A percentile compares a stretch with the other conserved stretches of the same genome.
Evolutionary conservation across 805 yeast genomes (phyloP).

Genomic region (Monosporozyma unispora): DNA sequence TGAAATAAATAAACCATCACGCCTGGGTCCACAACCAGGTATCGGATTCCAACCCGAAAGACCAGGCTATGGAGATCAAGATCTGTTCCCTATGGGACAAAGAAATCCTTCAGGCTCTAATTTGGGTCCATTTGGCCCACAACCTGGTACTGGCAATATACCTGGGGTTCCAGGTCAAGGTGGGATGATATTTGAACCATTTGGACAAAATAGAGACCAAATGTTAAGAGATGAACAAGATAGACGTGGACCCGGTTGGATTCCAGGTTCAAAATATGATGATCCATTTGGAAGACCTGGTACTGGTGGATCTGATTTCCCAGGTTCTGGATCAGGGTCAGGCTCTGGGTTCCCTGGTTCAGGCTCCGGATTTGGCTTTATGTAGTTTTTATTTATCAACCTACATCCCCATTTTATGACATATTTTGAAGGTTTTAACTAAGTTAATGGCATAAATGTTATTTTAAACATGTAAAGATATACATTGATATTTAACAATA

Average conservation of each 20-base stretch:
- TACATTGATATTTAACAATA: too few relatives aligned
- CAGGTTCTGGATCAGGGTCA: conserved; percentile 6
- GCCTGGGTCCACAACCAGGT: conserved; percentile 4
- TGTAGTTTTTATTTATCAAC: not conserved
- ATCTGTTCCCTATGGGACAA: conserved; percentile 29
- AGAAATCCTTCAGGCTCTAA: conserved; percentile 13
- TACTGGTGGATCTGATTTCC: conserved; percentile 6
- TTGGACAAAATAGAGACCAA: conserved; percentile 10
- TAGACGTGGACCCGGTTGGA: conserved; percentile 21
- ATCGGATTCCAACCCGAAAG: conserved; percentile 2
- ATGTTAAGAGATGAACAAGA: conserved; percentile 5
- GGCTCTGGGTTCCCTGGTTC: conserved; percentile 7
- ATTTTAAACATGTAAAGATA: too few relatives aligned
- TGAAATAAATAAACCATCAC: conserved; percentile 10
- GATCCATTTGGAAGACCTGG: conserved; percentile 22
- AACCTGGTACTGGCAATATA: not conserved
- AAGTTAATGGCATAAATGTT: too few relatives aligned
- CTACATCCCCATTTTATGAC: too few relatives aligned
- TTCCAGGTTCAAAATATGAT: conserved; percentile 29
- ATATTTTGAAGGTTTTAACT: too few relatives aligned
- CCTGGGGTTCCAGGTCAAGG: conserved; percentile 11
- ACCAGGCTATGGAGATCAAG: conserved; percentile 26
- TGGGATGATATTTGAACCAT: conserved; percentile 31
- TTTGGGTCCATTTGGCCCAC: not conserved
- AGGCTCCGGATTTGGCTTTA: conserved; percentile 9